Evolutionary conservation across 2,329 filamentous ascomycete species (phyloP), one percentile per base, ranked within the genome.

Genomic region (Sarocladium brachiariae): DNA sequence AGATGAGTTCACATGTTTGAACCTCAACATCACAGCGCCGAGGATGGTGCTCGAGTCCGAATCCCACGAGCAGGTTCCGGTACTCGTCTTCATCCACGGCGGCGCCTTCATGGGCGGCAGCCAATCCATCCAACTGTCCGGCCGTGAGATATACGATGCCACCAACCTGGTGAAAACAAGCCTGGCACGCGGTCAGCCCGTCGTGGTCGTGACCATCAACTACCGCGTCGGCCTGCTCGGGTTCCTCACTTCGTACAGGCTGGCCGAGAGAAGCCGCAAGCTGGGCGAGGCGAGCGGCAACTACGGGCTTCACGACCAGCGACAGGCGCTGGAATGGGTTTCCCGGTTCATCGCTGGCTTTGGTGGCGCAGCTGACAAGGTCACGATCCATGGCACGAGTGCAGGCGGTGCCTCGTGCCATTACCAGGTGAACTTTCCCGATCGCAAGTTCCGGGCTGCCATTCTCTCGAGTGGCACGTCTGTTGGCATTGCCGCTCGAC

Each of bases 281-380:
- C 23, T 27, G 25, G 39, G 39, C 16, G 39, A 43, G 21, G 46
- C 46, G 13, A 30, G 24, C 35, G 46, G 46, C 6, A 49, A 49
- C 46, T 49, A 49, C 46, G 46, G 46, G 8, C 34, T 49, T 37
- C 34, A 37, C 18, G 46, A 49, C 30, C 46, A 49, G 13, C 21
- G 46, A 37, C 34, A 37, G 30, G 46, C 46, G 9, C 18, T 49
- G 16, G 46, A 49, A 49, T 49, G 46, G 46, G 46, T 49, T 13
- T 34, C 46, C 8, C 27, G 23, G 13, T 49, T 25, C 46, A 49
- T 49, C 19, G 13, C 7, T 9, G 46, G 34, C 10, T 49, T 49
- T 23, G 46, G 46, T 19, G 46, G 46, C 27, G 39, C 39, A 27
- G 6, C 39, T 16, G 39, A 43, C n/a, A 8, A 18, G 23, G 16